Evolutionary conservation across 2,329 filamentous ascomycete genomes (phyloP).

Genomic region (Sphaerostilbella broomeana): DNA sequence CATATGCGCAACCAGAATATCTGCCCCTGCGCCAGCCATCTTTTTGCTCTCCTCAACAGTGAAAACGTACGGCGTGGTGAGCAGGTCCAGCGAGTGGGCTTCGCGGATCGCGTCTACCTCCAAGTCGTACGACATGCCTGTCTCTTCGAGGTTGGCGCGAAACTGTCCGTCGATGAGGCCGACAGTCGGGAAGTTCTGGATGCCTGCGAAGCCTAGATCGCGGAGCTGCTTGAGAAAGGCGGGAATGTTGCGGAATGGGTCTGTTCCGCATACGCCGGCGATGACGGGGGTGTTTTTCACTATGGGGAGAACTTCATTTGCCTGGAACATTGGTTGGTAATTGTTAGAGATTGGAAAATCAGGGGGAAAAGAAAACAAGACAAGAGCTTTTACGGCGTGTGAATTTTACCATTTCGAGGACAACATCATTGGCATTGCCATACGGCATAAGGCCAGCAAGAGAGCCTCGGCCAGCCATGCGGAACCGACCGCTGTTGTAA

Average conservation of each 20-base stretch:
- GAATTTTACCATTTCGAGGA: conserved; percentile 55
- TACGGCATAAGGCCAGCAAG: conserved; percentile 66
- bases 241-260: conserved; percentile 59
- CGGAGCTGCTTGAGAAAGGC: conserved; percentile 54
- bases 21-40: conserved; percentile 60
- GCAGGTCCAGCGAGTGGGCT: conserved; percentile 52
- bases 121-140: conserved; percentile 60
- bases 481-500: conserved; percentile 66
- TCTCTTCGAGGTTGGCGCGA: conserved; percentile 62
- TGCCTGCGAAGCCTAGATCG: conserved; percentile 58
- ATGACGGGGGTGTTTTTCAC: conserved; percentile 59
- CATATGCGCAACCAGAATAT: conserved; percentile 63
- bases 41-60: conserved; percentile 51
- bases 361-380: not conserved
- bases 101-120: conserved; percentile 61
- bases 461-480: conserved; percentile 65
- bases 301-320: conserved; percentile 59
- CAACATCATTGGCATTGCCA: conserved; percentile 62
- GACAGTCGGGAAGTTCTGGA: conserved; percentile 70
- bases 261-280: conserved; percentile 64
- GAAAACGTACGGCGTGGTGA: conserved; percentile 68
- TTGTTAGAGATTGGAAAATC: too few relatives aligned
- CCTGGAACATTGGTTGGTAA: conserved; percentile 29
- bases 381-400: not conserved
- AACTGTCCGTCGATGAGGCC: conserved; percentile 64